Evolutionary conservation across 2,329 filamentous ascomycete genomes (phyloP), one percentile per base, ranked within the genome.

Genomic region (Dothideomycetes sp.): DNA sequence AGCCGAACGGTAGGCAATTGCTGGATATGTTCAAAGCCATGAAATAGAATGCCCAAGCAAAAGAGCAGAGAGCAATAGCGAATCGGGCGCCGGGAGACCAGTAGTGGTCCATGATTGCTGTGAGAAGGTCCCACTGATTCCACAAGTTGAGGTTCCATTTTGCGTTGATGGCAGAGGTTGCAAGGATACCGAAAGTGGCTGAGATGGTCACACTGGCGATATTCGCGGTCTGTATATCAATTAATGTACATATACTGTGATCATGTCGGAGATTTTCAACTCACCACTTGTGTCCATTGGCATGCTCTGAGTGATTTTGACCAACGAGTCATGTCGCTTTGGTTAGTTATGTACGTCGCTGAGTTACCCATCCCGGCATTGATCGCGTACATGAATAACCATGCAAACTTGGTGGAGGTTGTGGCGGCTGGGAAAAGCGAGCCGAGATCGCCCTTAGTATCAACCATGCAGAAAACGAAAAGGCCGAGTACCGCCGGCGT

Each of bases 31-130:
- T 38, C 9, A 30, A 31, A 19, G 32, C 36, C 18, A 38, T 27
- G n/a, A 38, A 38, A 16, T 19, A 38, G 31, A 27, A 38, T 38
- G 29, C 36, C 36, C 8, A 38, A 32, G 29, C 36, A 31, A 4
- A 30, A 27, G 10, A 38, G 32, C 3, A 38, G n/a, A n/a, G n/a
- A n/a, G n/a, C 29, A 17, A 38, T 38, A 12, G 29, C 36, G 4
- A 19, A 17, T 12, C 36, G 29, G 7, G 36, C 36, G 16, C 29
- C 36, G 4, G 36, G 36, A 22, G 15, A 31, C 36, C 36, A 32
- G 15, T 38, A 24, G 19, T 38, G 36, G 18, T 38, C 36, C 10
- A 38, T 27, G 11, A 38, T 38, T 12, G 36, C 36, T 2, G 7
- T 9, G 18, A 14, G 3, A 15, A 22, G 36, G 27, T 37, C 27